These are phyloP conservation scores for Bruguiera sexangula DNA, from an alignment of 345 rosid species.

Conservation along the genomic window DNA sequence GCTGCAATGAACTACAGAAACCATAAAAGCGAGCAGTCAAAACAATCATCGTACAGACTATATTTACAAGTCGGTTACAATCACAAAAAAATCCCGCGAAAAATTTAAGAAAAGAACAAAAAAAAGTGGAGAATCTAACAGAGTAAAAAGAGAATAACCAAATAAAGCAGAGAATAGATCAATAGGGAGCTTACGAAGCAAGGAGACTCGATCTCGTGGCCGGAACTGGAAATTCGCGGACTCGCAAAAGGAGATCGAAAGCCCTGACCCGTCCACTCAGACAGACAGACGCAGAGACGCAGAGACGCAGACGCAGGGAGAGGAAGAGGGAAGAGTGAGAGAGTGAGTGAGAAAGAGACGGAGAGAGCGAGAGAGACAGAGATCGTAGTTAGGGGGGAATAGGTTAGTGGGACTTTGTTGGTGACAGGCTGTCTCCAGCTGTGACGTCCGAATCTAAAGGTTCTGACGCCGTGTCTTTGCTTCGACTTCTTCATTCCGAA, in stretches of 20 bases:
- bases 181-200: conserved; percentile 50
- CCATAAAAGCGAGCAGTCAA: background rate
- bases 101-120: background rate
- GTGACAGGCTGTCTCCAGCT: conserved; percentile 99
- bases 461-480: conserved; percentile 27
- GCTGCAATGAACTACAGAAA: background rate
- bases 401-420: conserved; percentile 88
- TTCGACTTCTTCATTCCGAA: conserved; percentile 8
- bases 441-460: conserved; percentile 51
- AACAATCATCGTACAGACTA: background rate
- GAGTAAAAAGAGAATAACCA: background rate
- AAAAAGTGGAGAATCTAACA: background rate
- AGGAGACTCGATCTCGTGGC: conserved; percentile 51
- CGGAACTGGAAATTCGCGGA: conserved; percentile 13
- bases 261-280: conserved; percentile 33
- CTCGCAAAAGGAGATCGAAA: conserved; percentile 31
- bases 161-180: conserved; percentile 20
- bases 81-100: background rate
- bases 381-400: conserved; percentile 36
- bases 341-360: conserved; percentile 2
- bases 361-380: conserved; percentile 7
- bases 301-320: too few species aligned
- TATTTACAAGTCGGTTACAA: background rate
- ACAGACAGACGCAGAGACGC: background rate
- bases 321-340: conserved; percentile 2